phyloP scores from a whole-genome alignment of 2,329 filamentous ascomycete genomes.

The Colletotrichum theobromicola region DNA sequence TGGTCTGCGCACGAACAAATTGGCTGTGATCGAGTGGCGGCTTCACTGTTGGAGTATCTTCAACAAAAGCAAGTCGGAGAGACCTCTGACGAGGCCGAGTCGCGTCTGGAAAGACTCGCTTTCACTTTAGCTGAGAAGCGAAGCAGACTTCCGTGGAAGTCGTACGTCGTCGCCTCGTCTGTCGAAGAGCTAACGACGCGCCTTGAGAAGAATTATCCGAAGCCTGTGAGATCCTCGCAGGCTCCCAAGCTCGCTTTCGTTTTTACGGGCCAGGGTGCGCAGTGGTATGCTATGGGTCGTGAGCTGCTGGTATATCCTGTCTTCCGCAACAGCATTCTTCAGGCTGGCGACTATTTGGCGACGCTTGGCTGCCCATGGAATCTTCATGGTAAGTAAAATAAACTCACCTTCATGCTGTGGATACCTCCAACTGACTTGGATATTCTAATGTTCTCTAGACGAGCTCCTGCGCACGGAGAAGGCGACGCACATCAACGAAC shows the following conservation, averaged over 20 bases:
- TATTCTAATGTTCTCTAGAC: conserved; percentile 6
- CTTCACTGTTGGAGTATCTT: too few species aligned
- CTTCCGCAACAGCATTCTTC: background rate
- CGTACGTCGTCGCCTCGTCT: background rate
- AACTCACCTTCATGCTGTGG: too few species aligned
- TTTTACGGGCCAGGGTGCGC: conserved; percentile 22
- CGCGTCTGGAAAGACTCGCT: too few species aligned
- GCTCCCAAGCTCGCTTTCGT: background rate
- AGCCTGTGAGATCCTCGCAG: background rate
- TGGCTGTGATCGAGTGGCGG: too few species aligned
- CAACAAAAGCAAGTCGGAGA: too few species aligned
- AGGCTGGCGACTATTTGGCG: conserved; percentile 20
- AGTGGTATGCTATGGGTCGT: conserved; percentile 16
- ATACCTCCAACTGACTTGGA: too few species aligned
- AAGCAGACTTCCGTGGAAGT: too few species aligned
- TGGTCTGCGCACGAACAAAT: too few species aligned
- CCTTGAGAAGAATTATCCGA: background rate
- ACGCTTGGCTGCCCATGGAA: conserved; percentile 12
- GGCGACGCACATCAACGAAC: conserved; percentile 11
- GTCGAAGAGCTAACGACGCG: background rate
- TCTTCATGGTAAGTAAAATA: too few species aligned
- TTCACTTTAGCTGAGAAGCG: too few species aligned
- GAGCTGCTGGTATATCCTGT: conserved; percentile 7
- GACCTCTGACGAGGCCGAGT: too few species aligned
- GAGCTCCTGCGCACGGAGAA: conserved; percentile 23